Base-by-base conservation (phyloP, 139 green algal genomes). In the Coelastrella sp. region DNA sequence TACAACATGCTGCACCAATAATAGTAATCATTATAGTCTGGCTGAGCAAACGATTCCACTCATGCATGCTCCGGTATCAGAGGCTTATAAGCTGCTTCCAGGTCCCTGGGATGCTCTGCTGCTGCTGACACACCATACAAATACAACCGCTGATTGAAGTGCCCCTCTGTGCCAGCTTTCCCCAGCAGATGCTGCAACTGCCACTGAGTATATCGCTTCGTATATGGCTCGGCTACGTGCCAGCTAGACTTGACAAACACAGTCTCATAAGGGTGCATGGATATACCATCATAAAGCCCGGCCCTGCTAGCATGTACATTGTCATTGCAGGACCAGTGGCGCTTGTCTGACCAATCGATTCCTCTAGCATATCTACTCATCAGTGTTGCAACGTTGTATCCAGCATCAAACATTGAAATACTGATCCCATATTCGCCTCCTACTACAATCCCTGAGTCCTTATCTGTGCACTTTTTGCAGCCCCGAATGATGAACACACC, bases 251-350 rank as follows among this genome's bases (percentile, higher is more conserved):
- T 98, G 73, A 98, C 78, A 87, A 98, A 98, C 4, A 97, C 87
- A 2, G 94, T 97, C 89, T 98, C 96, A 79, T 95, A 97, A 5
- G 96, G 96, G 85, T 98, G 94, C 92, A 97, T 95, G 64, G 89
- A 92, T 61, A 98, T 95, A 75, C 93, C 92, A 68, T 95, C 95
- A 87, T 98, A 97, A 2, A 94, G 96, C 73, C 96, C 96, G 66
- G 95, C 92, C 5, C 96, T 92, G 6, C 89, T 95, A n/a, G 95
- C 95, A 90, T 98, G 96, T 17, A 95, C 95, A 68, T 96, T 94
- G 89, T 97, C 93, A 74, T 90, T 89, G 73, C 84, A 89, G n/a
- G 84, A 83, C 92, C 92, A 94, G 81, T 94, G 88, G 5, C 74
- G 76, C 11, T 20, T 79, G 20, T 93, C 85, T 0, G 88, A 80